phyloP scores from a whole-genome alignment of 2,329 filamentous ascomycete genomes.

The Delphinella strobiligena region DNA sequence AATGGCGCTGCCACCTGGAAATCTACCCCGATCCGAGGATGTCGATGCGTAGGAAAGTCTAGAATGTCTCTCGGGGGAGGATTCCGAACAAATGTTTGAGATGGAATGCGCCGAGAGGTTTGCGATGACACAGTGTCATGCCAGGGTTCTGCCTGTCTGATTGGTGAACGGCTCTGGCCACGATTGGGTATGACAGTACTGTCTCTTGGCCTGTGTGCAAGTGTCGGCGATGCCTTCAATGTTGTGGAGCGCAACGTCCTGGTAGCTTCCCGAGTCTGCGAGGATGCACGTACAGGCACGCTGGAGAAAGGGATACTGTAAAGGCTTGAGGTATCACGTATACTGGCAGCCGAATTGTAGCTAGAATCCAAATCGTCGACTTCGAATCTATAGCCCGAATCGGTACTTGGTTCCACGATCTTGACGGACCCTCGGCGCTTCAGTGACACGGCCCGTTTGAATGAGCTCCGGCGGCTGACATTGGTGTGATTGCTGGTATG shows the following conservation, averaged over 20 bases:
- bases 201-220: conserved; percentile 8
- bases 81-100: conserved; percentile 37
- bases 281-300: conserved; percentile 35
- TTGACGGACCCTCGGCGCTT: conserved; percentile 15
- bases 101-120: conserved; percentile 30
- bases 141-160: conserved; percentile 30
- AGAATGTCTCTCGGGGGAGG: conserved; percentile 36
- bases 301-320: conserved; percentile 34
- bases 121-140: conserved; percentile 32
- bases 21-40: conserved; percentile 37
- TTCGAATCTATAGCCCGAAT: conserved; percentile 9
- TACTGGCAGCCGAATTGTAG: conserved; percentile 10
- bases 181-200: conserved; percentile 29
- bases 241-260: neutral
- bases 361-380: conserved; percentile 17
- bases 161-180: conserved; percentile 36
- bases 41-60: conserved; percentile 35
- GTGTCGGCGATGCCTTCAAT: conserved; percentile 6
- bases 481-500: too few species aligned
- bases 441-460: conserved; percentile 14
- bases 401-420: conserved; percentile 13
- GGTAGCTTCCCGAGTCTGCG: conserved; percentile 16
- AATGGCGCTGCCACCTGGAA: conserved; percentile 38
- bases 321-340: conserved; percentile 28
- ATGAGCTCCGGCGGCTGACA: conserved; percentile 12